Evolutionary conservation across 768 basidiomycete genomes (phyloP).

Genomic region (Melanogaster broomeanus): DNA sequence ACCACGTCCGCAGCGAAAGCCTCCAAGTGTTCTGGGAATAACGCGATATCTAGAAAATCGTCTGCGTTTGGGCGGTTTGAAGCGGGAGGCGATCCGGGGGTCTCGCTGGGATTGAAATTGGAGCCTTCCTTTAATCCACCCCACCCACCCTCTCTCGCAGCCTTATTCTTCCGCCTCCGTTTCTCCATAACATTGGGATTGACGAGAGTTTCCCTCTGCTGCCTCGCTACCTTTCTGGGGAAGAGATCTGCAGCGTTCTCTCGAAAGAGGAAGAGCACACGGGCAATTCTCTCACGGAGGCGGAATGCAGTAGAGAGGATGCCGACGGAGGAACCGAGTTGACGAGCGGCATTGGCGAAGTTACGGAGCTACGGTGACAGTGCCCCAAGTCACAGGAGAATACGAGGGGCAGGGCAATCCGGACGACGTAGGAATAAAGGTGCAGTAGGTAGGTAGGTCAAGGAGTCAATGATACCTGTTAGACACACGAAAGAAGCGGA

Average conservation of each 20-base stretch:
- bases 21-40: conserved; percentile 66
- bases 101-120: conserved; percentile 17
- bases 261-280: conserved; percentile 68
- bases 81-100: conserved; percentile 30
- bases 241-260: conserved; percentile 80
- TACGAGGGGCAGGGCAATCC: not conserved
- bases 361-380: conserved; percentile 56
- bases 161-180: conserved; percentile 21
- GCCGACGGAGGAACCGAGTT: conserved; percentile 75
- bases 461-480: not conserved
- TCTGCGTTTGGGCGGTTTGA: conserved; percentile 53
- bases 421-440: not conserved
- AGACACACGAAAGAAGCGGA: not conserved
- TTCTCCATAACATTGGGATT: conserved; percentile 28
- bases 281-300: conserved; percentile 67
- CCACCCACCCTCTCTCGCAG: conserved; percentile 12
- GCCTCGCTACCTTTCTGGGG: conserved; percentile 59
- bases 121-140: conserved; percentile 7
- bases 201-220: conserved; percentile 39
- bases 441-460: not conserved
- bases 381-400: not conserved
- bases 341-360: conserved; percentile 75
- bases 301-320: conserved; percentile 75
- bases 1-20: conserved; percentile 63
- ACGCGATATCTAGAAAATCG: conserved; percentile 61